Base-by-base conservation (phyloP, 1,139 yeast species). In the Candida sp. region DNA sequence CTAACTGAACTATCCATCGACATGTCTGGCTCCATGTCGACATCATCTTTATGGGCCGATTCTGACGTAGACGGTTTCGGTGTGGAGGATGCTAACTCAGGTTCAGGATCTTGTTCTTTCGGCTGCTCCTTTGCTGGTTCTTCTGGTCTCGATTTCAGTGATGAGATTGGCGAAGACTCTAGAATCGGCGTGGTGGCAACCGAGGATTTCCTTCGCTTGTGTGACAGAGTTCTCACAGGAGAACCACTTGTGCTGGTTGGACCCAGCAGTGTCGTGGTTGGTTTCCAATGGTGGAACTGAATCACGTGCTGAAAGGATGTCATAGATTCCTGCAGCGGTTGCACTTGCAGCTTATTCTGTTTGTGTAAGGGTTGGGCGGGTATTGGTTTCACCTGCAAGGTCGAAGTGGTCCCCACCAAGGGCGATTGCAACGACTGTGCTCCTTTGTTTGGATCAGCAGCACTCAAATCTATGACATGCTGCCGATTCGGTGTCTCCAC, bases 241-340 rank as follows among this genome's bases (percentile, higher is more conserved):
- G 52, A 55, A n/a, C 52, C 47, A 11, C 41, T 39, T 3, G 47
- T 41, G 22, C 47, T 42, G 59, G 61, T 4, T 73, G 71, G 9
- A 62, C 67, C 46, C 1, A 30, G 44, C 8, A 31, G 34, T 12
- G 42, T 47, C 4, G 43, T 30, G 12, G 72, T 80, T 1, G 83
- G 83, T 55, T 73, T 75, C 83, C 83, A 79, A 54, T 79, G 84
- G 52, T 79, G 83, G 57, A 79, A 79, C 54, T 78, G 84, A 31
- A 79, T 78, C 5, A 78, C 69, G 55, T 79, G 83, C 61, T 79
- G 83, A 53, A 76, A 75, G n/a, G 80, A 74, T 6, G 81, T 73
- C 80, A 78, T 78, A 38, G 79, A 71, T 58, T 78, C 82, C 55
- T 77, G 83, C 26, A 78, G 68, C 25, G 81, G 80, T 2, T 73